Evolutionary conservation across 805 yeast genomes (phyloP).

Genomic region (Lipomyces yamadae): DNA sequence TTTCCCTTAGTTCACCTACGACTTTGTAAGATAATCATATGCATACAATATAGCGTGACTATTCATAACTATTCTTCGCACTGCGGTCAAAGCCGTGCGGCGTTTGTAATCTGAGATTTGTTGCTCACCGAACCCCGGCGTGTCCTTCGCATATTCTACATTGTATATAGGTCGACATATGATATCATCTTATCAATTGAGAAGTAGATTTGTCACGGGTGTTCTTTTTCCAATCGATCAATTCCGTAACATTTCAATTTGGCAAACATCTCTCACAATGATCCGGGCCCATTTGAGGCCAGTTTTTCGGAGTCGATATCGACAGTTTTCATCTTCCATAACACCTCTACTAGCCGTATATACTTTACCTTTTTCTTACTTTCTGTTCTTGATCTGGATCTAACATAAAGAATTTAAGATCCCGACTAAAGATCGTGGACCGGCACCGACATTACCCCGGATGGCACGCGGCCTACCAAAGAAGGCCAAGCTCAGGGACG

Average conservation of each 20-base stretch:
- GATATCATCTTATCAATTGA: neutral
- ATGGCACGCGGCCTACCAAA: constrained; percentile 62
- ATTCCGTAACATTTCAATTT: neutral
- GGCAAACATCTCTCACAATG: neutral
- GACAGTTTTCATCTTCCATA: neutral
- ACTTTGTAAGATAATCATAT: neutral
- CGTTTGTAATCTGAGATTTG: too few relatives aligned
- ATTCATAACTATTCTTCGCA: too few relatives aligned
- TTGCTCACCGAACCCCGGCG: too few relatives aligned
- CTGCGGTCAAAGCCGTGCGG: too few relatives aligned
- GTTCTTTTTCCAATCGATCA: neutral
- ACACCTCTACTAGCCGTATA: neutral
- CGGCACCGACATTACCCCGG: constrained; percentile 47
- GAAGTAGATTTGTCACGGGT: neutral
- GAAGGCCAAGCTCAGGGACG: constrained; percentile 62
- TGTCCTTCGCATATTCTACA: too few relatives aligned
- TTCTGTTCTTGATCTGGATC: neutral
- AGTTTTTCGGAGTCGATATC: neutral
- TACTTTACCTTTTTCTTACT: neutral
- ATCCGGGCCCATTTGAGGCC: neutral
- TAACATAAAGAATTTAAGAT: neutral
- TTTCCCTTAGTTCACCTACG: neutral
- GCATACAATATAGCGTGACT: neutral
- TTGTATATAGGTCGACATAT: neutral
- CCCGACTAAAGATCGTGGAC: constrained; percentile 25